Evolutionary conservation across 495 filamentous ascomycete genomes (phyloP).

Genomic region (Saxophila tyrrhenica): DNA sequence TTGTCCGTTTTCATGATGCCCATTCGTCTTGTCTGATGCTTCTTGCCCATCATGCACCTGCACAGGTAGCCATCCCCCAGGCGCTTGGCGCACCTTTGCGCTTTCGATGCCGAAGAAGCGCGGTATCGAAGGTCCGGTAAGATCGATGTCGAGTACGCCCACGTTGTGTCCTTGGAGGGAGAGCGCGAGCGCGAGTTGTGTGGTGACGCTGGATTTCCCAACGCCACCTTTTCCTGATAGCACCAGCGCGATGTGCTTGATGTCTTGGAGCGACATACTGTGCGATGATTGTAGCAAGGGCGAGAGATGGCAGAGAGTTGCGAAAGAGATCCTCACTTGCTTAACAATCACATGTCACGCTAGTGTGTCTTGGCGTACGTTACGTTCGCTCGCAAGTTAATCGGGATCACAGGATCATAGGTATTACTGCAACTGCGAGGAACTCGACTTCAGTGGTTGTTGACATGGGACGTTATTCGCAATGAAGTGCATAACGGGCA

Average conservation of each 20-base stretch:
- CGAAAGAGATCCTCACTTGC: no score
- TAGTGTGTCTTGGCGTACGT: no score
- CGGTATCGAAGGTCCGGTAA: slow-evolving; percentile 92
- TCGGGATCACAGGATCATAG: no score
- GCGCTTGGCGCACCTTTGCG: slow-evolving; percentile 79
- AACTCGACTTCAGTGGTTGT: no score
- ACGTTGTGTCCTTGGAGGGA: slow-evolving; percentile 73
- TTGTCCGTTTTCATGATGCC: slow-evolving; percentile 10
- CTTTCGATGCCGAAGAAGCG: slow-evolving; percentile 83
- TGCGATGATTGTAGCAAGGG: no score
- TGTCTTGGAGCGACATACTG: slow-evolving; percentile 31
- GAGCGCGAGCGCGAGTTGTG: slow-evolving; percentile 85
- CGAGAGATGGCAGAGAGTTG: no score
- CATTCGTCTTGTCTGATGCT: slow-evolving; percentile 27
- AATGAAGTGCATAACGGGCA: no score
- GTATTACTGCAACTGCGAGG: no score
- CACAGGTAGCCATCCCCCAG: slow-evolving; percentile 83
- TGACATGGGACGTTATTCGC: no score
- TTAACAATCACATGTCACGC: no score
- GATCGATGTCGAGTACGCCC: slow-evolving; percentile 90
- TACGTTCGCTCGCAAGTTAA: no score
- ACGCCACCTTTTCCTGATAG: slow-evolving; percentile 97
- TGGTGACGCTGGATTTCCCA: slow-evolving; percentile 92
- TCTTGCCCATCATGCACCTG: slow-evolving; percentile 50
- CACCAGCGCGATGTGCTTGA: slow-evolving; percentile 41